Conservation (phyloP, 257 asterid genomes). For the Nicotiana sylvestris region DNA sequence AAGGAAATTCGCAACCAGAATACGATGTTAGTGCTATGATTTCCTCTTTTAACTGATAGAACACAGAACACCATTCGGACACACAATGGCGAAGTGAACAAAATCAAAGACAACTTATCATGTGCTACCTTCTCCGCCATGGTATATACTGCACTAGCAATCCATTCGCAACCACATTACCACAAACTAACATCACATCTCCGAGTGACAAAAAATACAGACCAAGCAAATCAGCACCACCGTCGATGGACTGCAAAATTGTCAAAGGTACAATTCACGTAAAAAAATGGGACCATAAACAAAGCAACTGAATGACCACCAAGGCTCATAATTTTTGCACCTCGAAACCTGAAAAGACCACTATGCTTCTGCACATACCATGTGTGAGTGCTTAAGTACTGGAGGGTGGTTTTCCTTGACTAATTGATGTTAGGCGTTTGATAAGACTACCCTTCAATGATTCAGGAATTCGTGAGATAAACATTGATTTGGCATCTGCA, state of each 20-base stretch:
- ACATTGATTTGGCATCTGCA: constrained; percentile 55
- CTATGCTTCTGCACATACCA: constrained; percentile 31
- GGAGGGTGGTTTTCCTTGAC: constrained; percentile 46
- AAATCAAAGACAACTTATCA: neutral
- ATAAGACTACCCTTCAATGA: constrained; percentile 59
- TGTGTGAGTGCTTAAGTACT: constrained; percentile 27
- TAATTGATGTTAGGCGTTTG: constrained; percentile 45
- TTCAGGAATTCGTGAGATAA: constrained; percentile 58
- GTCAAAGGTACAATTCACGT: neutral
- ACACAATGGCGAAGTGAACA: neutral
- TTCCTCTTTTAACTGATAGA: constrained; percentile 3
- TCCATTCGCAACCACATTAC: neutral
- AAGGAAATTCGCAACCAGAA: neutral
- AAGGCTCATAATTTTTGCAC: neutral
- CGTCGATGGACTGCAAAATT: neutral
- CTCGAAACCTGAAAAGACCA: neutral
- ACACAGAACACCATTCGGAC: neutral
- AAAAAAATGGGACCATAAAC: neutral
- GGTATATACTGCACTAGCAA: neutral
- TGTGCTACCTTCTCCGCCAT: neutral
- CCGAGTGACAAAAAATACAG: neutral
- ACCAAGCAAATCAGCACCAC: neutral
- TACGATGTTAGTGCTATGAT: neutral
- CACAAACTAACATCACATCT: neutral
- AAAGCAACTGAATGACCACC: neutral